Percentiles rank a stretch among this genome's conserved stretches.
phyloP scores from a whole-genome alignment of 1,284 basidiomycete genomes.

The Tylopilus sp. region DNA sequence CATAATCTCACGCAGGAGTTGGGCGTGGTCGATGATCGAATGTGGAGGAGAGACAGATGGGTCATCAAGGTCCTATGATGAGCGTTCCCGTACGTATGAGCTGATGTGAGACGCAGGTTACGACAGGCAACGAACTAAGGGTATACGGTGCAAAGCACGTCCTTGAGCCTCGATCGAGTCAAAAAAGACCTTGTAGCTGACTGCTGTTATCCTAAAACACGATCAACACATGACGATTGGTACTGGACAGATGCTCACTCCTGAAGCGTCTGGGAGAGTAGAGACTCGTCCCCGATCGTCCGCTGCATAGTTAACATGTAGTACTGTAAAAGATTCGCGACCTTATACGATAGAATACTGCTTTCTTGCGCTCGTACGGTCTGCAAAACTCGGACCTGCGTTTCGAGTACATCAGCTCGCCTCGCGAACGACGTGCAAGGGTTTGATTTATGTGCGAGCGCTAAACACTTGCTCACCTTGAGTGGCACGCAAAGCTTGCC shows the following conservation, averaged over 20 bases:
- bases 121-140: conserved; percentile 50
- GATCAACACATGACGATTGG: background rate
- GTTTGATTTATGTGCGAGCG: no score
- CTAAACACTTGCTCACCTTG: conserved; percentile 47
- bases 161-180: conserved; percentile 82
- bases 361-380: conserved; percentile 91
- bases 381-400: conserved; percentile 80
- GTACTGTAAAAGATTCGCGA: conserved; percentile 92
- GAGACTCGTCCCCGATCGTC: conserved; percentile 79
- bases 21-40: conserved; percentile 73
- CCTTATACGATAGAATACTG: conserved; percentile 84
- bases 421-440: background rate
- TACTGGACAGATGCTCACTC: conserved; percentile 59
- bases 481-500: conserved; percentile 83
- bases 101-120: background rate
- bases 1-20: conserved; percentile 84
- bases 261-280: conserved; percentile 70
- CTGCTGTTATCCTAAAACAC: conserved; percentile 63
- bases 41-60: conserved; percentile 72
- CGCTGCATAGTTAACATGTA: conserved; percentile 89
- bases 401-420: background rate
- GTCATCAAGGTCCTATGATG: conserved; percentile 67
- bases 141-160: conserved; percentile 63
- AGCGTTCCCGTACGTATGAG: background rate
- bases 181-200: conserved; percentile 80